Conservation (phyloP, 768 basidiomycete species). For the Naganishia kalamii region DNA sequence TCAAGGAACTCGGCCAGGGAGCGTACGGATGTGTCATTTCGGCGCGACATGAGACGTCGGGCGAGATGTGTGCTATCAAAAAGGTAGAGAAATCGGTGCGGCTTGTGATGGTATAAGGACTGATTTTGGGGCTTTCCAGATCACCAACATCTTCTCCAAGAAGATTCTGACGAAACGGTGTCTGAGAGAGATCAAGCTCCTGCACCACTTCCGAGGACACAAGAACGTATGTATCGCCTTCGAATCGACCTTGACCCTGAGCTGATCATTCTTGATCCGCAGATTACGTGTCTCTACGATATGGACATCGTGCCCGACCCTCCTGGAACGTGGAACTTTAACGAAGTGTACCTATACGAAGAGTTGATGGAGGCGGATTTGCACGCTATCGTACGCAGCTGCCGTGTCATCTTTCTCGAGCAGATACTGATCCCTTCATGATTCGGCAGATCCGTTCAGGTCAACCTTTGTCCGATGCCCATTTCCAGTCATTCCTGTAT, state of each 20-base stretch:
- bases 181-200: conserved; percentile 77
- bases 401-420: neutral
- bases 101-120: neutral
- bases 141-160: conserved; percentile 46
- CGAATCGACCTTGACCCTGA: neutral
- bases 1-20: conserved; percentile 94
- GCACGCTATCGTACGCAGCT: conserved; percentile 76
- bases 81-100: conserved; percentile 21
- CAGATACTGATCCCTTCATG: neutral
- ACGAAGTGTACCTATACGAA: conserved; percentile 87
- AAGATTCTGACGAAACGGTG: conserved; percentile 91
- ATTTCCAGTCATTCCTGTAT: conserved; percentile 78
- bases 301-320: conserved; percentile 96
- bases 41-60: conserved; percentile 50
- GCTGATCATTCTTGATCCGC: neutral
- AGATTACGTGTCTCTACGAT: conserved; percentile 96
- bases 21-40: conserved; percentile 89
- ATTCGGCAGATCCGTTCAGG: conserved; percentile 48
- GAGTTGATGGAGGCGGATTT: conserved; percentile 99
- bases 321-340: conserved; percentile 68
- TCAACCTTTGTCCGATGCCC: conserved; percentile 50
- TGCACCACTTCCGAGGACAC: conserved; percentile 97
- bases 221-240: conserved; percentile 70
- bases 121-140: conserved; percentile 22
- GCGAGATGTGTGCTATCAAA: conserved; percentile 45